Conservation (phyloP, 2,329 filamentous ascomycete genomes). For the Scedosporium dehoogii region DNA sequence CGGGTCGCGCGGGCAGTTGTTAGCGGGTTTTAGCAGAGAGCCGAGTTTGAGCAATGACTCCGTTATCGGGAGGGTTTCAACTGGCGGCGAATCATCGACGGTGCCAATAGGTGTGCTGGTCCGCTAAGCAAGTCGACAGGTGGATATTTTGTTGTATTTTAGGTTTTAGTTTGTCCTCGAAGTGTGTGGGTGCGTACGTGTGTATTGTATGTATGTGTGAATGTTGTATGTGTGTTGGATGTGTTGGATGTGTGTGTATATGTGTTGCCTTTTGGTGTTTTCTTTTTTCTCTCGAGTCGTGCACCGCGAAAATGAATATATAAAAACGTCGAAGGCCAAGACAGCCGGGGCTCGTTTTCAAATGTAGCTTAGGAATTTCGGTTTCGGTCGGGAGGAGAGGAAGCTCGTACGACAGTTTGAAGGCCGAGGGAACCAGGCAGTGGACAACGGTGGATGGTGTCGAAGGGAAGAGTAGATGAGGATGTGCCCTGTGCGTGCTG, state of each 20-base stretch:
- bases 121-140: background rate
- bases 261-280: background rate
- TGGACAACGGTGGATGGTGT: background rate
- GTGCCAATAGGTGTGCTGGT: background rate
- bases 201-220: background rate
- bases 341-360: background rate
- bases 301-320: background rate
- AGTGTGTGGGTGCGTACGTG: no score
- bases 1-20: background rate
- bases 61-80: background rate
- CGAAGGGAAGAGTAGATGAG: background rate
- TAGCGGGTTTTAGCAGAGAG: slow-evolving; percentile 1
- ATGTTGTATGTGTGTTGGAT: background rate
- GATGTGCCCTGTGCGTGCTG: background rate
- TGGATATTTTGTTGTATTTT: background rate
- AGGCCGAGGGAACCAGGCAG: background rate
- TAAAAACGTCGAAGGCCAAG: background rate
- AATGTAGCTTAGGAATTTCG: background rate
- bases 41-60: background rate
- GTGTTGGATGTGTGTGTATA: background rate
- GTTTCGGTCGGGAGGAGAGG: background rate
- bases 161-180: background rate
- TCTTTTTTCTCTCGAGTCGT: background rate
- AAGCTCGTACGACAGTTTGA: background rate
- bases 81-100: background rate